Percentiles rank a stretch among this genome's conserved stretches.
Conservation (phyloP, 2,329 filamentous ascomycete genomes). For the Phialocephala subalpina region DNA sequence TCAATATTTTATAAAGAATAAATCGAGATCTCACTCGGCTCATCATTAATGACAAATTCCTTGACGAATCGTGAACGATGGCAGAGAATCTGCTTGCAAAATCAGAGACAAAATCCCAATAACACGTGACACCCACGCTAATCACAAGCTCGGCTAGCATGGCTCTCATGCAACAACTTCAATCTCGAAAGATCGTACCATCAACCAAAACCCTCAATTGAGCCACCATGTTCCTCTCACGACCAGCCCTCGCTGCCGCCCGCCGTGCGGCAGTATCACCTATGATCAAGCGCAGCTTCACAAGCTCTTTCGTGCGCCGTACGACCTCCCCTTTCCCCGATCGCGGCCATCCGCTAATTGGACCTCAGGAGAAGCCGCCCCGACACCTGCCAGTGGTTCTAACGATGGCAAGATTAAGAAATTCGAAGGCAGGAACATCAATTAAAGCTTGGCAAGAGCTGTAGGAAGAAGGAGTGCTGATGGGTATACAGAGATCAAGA, state of each 20-base stretch:
- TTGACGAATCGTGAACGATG: neutral
- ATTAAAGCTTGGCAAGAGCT: conserved; percentile 12
- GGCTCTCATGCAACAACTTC: conserved; percentile 2
- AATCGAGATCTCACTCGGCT: too few species aligned
- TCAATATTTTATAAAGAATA: too few species aligned
- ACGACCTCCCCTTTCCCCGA: conserved; percentile 48
- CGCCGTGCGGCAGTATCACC: conserved; percentile 65
- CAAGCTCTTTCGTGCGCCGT: conserved; percentile 68
- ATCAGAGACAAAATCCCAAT: neutral
- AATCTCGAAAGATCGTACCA: conserved; percentile 21
- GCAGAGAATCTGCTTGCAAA: neutral
- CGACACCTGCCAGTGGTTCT: conserved; percentile 30
- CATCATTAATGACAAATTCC: too few species aligned
- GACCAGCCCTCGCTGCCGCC: conserved; percentile 66
- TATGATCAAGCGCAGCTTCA: conserved; percentile 64
- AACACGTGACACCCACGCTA: neutral
- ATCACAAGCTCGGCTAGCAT: conserved; percentile 2
- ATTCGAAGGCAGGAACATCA: conserved; percentile 40
- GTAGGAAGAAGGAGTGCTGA: conserved; percentile 20
- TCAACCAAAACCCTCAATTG: conserved; percentile 34
- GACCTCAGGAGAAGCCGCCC: conserved; percentile 38
- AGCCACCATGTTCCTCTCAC: conserved; percentile 68
- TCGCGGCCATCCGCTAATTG: conserved; percentile 24
- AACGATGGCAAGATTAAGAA: conserved; percentile 43
- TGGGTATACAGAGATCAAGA: conserved; percentile 75